These are phyloP conservation scores for Boletus rufocinnamomeus DNA, from an alignment of 768 basidiomycete genomes.

Conservation along the genomic window DNA sequence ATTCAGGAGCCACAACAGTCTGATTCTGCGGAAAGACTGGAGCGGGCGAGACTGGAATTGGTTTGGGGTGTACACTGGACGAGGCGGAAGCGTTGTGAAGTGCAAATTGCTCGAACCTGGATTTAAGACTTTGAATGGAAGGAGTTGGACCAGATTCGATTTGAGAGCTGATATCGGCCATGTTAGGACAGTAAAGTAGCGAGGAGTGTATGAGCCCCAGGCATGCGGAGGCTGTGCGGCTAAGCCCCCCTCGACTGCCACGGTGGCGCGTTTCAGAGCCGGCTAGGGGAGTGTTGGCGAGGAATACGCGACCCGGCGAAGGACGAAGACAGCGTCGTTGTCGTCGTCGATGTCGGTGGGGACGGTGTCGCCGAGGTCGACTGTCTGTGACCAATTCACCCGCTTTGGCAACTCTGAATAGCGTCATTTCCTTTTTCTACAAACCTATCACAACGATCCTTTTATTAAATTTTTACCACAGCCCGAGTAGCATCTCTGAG, in stretches of 20 bases:
- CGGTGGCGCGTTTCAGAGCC: background rate
- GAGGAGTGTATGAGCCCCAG: background rate
- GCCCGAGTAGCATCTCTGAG: background rate
- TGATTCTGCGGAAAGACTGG: constrained; percentile 13
- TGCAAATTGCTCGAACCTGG: constrained; percentile 71
- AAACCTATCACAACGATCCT: background rate
- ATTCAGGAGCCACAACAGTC: constrained; percentile 31
- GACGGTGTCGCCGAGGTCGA: background rate
- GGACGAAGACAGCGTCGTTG: constrained; percentile 4
- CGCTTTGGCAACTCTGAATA: constrained; percentile 16
- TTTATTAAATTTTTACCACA: background rate
- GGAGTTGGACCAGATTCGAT: constrained; percentile 58
- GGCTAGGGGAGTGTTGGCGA: background rate
- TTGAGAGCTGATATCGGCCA: constrained; percentile 24
- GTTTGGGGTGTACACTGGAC: constrained; percentile 2
- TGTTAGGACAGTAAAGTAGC: constrained; percentile 1
- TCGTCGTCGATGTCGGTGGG: constrained; percentile 11
- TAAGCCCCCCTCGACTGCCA: background rate
- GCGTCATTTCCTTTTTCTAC: constrained; percentile 12
- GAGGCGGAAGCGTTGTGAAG: constrained; percentile 34
- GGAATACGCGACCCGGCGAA: background rate
- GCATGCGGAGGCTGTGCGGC: constrained; percentile 7
- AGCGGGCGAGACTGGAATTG: background rate
- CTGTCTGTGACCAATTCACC: constrained; percentile 1
- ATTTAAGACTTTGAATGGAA: constrained; percentile 69